A percentile compares a stretch with the other conserved stretches of the same genome.
Evolutionary conservation across 306 rosid species (phyloP).

Genomic region (Macrotyloma uniflorum): DNA sequence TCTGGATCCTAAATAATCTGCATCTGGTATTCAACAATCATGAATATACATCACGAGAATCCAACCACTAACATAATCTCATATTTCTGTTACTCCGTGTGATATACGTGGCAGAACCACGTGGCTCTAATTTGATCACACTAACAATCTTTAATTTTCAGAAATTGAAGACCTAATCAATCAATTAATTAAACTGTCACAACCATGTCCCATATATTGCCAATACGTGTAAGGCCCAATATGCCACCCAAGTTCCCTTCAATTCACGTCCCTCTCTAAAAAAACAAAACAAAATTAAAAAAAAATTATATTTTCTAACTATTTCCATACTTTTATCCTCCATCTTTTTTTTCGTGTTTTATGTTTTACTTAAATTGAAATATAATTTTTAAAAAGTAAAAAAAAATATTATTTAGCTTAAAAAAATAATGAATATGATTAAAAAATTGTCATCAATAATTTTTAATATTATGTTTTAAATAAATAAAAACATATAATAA

Average conservation of each 20-base stretch:
- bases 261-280: too few species aligned
- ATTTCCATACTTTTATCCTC: background rate
- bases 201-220: background rate
- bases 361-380: too few species aligned
- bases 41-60: background rate
- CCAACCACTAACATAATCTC: background rate
- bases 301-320: too few species aligned
- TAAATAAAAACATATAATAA: too few species aligned
- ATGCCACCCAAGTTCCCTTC: background rate
- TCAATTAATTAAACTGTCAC: background rate
- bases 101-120: slow-evolving; percentile 29
- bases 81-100: background rate
- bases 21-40: background rate
- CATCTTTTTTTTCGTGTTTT: too few species aligned
- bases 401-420: too few species aligned
- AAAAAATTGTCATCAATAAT: too few species aligned
- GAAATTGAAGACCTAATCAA: background rate
- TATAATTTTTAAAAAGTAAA: too few species aligned
- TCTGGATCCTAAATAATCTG: background rate
- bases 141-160: background rate
- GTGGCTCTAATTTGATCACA: slow-evolving; percentile 18
- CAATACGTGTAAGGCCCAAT: background rate
- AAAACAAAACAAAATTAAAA: background rate
- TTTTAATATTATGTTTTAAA: too few species aligned
- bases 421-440: too few species aligned